Conservation (phyloP, 2,329 filamentous ascomycete genomes). For the Claviceps africana region DNA sequence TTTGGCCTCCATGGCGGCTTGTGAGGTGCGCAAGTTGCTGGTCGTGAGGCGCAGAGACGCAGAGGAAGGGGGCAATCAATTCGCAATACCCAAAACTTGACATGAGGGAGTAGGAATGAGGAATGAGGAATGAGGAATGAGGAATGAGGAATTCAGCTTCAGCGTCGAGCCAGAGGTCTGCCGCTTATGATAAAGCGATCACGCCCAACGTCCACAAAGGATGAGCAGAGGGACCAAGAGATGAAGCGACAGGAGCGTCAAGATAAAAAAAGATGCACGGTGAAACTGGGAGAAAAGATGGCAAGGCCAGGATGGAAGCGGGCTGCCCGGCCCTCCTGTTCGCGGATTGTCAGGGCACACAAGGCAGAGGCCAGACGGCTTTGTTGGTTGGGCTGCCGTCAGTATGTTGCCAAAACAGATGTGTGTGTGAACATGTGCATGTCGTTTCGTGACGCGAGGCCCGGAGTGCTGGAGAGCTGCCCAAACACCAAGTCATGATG, state of each 20-base stretch:
- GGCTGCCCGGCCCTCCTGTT: background rate
- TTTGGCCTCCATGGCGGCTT: conserved; percentile 52
- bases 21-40: background rate
- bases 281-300: background rate
- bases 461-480: background rate
- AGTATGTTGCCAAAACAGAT: background rate
- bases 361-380: background rate
- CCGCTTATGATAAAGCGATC: background rate
- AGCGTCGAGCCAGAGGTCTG: background rate
- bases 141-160: background rate
- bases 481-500: background rate
- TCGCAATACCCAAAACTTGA: background rate
- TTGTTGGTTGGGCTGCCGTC: background rate
- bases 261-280: background rate
- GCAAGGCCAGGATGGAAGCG: background rate
- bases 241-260: background rate
- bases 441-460: background rate
- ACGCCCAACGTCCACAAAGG: background rate
- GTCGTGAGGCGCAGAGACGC: background rate
- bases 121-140: no score
- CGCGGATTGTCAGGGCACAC: background rate
- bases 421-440: background rate
- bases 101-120: background rate
- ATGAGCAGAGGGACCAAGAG: background rate
- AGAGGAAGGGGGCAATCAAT: background rate